Base-by-base conservation (phyloP, 179 eudicot species). In the Drosera spatulata region DNA sequence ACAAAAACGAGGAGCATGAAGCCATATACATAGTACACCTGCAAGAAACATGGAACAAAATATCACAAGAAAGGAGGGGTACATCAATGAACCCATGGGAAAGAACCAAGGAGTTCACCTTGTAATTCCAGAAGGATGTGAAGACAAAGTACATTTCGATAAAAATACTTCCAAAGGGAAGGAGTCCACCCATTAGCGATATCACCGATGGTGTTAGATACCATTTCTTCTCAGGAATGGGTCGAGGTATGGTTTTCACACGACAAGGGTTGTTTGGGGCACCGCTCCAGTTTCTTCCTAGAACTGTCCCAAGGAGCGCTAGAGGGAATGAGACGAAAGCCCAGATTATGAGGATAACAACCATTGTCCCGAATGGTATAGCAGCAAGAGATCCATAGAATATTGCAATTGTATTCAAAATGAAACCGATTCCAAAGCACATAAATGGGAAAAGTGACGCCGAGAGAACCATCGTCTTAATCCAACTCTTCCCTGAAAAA, bases 191-290 rank as follows among this genome's bases (percentile, higher is more conserved):
- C 90, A 84, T 84, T 56, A 84, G 47, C 53, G 86, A 77, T 13
- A 83, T 68, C 3, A 83, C 75, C 14, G 82, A 78, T 62, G 89
- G 86, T 39, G 85, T 83, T 48, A 83, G 83, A 55, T 84, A 84
- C 90, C 90, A 84, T 60, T 84, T 84, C 77, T 84, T 84, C 66
- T 84, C 84, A 10, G 90, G 90, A 56, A 84, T 84, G 44, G 90
- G 90, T 13, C 90, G 84, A 61, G 90, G 86, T 60, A 84, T 84
- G 63, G 90, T 84, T 69, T 84, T 84, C 63, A 84, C 86, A 15
- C 90, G 84, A 56, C 90, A 84, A 33, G 90, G 90, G 59, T 84
- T 84, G 75, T 84, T 79, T 49, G 90, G 90, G 40, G 82, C 77
- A 50, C 86, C 90, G 64, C 84, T 81, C 74, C 82, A 80, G 61